Base-by-base conservation (phyloP, 169 alveolate species). In the Cryptosporidium viatorum region DNA sequence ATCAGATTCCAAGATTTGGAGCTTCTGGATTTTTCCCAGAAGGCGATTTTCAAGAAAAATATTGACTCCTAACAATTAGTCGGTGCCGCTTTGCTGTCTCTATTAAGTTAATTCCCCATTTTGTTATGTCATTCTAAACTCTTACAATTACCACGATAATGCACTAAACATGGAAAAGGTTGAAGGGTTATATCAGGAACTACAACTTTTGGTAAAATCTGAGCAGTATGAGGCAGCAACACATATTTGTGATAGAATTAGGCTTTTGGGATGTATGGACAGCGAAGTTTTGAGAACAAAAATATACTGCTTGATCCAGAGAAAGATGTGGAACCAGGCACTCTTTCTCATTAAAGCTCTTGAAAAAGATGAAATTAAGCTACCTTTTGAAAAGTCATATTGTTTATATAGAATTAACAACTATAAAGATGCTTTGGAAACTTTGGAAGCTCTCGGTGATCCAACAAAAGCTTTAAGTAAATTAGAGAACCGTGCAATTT, bases 331-430 rank as follows among this genome's bases (percentile, higher is more conserved):
- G 86, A 48, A 65, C 23, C 85, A 65, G 35, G 92, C 85, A 29
- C 75, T 84, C 5, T 23, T 45, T 43, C 67, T 39, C 12, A 85
- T 85, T 21, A 85, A 69, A 26, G 12, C 48, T n/a, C 45, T 85
- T n/a, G 92, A 85, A 14, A n/a, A 9, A 33, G 48, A 71, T 37
- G 60, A 43, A 16, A 9, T 51, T 21, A 87, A 69, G n/a, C 68
- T 85, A 18, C 69, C 70, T 21, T 85, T 70, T 62, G 92, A 85
- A 51, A 85, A 71, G 67, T 71, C 92, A 16, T 85, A 85, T 39
- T 69, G 86, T 26, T 50, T 85, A 18, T 85, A 85, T 45, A 48
- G 92, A 52, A 71, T 35, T 31, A 85, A 85, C 51, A 26, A 39
- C 48, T 70, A 50, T 35, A 65, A 51, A 45, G 80, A 85, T 31